These are phyloP conservation scores for Hibiscus syriacus DNA, from an alignment of 345 rosid species.

Conservation along the genomic window DNA sequence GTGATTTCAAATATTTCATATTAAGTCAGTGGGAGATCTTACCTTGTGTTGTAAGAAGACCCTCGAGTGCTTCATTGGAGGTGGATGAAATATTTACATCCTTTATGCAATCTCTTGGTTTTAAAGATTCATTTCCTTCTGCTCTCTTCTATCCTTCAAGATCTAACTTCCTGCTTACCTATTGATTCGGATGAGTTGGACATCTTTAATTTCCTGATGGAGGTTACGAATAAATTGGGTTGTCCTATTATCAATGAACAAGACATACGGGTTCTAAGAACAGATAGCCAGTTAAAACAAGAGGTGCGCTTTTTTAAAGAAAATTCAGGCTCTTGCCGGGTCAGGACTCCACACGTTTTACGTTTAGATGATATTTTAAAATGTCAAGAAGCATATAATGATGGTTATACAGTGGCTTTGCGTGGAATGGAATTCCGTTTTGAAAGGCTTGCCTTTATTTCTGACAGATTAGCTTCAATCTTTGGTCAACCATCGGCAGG, in stretches of 20 bases:
- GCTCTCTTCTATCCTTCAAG: conserved; percentile 30
- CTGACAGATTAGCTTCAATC: conserved; percentile 45
- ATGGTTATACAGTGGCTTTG: conserved; percentile 49
- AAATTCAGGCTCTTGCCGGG: conserved; percentile 6
- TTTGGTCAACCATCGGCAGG: conserved; percentile 69
- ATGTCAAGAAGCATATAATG: conserved; percentile 41
- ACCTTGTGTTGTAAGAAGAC: conserved; percentile 29
- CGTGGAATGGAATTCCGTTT: conserved; percentile 52
- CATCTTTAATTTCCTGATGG: conserved; percentile 38
- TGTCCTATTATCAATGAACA: conserved; percentile 42
- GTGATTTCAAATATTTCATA: conserved; percentile 32
- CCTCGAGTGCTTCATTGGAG: conserved; percentile 13
- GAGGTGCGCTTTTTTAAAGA: conserved; percentile 37
- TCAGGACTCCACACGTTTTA: conserved; percentile 15
- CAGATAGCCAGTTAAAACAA: conserved; percentile 29
- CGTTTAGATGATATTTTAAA: conserved; percentile 21
- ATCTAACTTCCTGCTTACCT: conserved; percentile 38
- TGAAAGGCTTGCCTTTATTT: conserved; percentile 33
- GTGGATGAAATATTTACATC: conserved; percentile 27
- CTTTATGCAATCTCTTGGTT: conserved; percentile 16
- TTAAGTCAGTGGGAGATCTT: conserved; percentile 38
- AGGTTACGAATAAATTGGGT: conserved; percentile 38
- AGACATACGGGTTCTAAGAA: conserved; percentile 41
- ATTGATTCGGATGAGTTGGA: conserved; percentile 49
- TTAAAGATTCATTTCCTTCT: conserved; percentile 19